Base-by-base conservation (phyloP, 805 yeast genomes). In the Candida awuae region DNA sequence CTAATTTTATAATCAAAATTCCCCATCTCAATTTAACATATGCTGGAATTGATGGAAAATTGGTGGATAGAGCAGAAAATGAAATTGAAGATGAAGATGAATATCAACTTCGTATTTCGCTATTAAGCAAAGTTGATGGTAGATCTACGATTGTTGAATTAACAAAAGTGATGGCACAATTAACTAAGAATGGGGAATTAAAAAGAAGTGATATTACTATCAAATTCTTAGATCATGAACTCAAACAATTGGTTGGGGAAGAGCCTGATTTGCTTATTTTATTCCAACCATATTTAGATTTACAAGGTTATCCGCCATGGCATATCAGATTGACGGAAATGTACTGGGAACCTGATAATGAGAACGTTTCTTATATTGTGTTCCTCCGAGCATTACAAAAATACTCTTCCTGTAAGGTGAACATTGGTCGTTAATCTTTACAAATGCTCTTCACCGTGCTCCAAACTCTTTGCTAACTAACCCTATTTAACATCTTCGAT, bases 221-320 rank as follows among this genome's bases (percentile, higher is more conserved):
- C 46, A 79, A 77, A 30, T 68, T 83, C 43, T 74, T 92, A 28
- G 90, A 88, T 58, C 75, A 75, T 44, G 87, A 83, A 54, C 66
- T 82, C 45, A 67, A 67, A 28, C 84, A 77, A 50, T 66, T 86
- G 38, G 92, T 87, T 13, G 92, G 95, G 1, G 70, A 69, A n/a
- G 98, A 92, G 57, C 97, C 98, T 0, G 98, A 92, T 56, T 69
- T 92, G 46, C 66, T 92, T 34, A 67, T 92, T 22, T 63, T 84
- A 38, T 92, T 90, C 58, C 86, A 86, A 16, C 95, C 97, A n/a
- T 68, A 70, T 10, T 67, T 92, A 46, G 94, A 87, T 56, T 70
- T 92, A 35, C 94, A 87, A 60, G 97, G 95, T 14, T 92, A 80
- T 59, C 97, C 97, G 16, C 98, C 98, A 21, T 92, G 98, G 98